Evolutionary conservation across 768 basidiomycete genomes (phyloP).

Genomic region (Macrolepiota fuliginosa): DNA sequence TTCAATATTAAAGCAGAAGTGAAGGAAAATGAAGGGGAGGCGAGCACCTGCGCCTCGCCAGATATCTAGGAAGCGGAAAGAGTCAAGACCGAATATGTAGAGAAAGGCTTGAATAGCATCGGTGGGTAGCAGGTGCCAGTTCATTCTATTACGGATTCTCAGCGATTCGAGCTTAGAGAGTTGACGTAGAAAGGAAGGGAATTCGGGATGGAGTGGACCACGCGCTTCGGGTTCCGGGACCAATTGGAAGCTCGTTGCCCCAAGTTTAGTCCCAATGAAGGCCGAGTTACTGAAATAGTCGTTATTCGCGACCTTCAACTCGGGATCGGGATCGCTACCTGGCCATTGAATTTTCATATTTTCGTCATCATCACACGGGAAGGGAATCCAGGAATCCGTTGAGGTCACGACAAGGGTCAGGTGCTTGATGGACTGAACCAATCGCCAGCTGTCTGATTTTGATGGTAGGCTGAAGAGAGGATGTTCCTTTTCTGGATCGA

Average conservation of each 20-base stretch:
- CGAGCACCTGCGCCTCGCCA: background rate
- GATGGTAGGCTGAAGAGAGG: background rate
- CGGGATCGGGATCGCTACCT: background rate
- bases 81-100: background rate
- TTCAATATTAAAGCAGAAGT: background rate
- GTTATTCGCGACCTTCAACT: background rate
- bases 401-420: background rate
- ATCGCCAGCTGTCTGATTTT: background rate
- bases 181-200: slow-evolving; percentile 4
- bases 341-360: background rate
- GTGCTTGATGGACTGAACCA: background rate
- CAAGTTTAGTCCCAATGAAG: background rate
- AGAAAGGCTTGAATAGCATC: background rate
- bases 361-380: background rate
- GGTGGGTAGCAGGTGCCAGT: background rate
- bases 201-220: background rate
- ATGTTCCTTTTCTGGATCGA: background rate
- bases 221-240: background rate
- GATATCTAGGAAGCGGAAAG: background rate
- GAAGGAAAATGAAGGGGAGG: slow-evolving; percentile 4
- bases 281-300: background rate
- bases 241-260: background rate
- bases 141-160: background rate
- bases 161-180: slow-evolving; percentile 1
- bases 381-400: background rate